Evolutionary conservation across 768 basidiomycete genomes (phyloP).

Genomic region (Lentinula boryana): DNA sequence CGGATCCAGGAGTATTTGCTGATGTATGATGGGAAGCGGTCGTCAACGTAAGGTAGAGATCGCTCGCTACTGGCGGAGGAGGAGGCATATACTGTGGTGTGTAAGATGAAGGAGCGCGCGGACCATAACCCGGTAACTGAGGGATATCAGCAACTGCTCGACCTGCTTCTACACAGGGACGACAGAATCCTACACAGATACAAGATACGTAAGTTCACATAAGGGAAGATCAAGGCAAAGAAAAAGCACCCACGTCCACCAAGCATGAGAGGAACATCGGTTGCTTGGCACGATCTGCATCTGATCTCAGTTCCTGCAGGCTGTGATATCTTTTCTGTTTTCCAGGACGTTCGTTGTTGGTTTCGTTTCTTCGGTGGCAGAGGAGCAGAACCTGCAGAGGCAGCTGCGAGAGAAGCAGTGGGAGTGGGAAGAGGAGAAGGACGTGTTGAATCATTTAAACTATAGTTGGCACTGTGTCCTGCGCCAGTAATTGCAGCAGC

Average conservation of each 20-base stretch:
- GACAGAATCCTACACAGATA: constrained; percentile 52
- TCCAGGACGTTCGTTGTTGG: constrained; percentile 21
- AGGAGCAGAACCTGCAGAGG: background rate
- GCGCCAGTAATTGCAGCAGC: constrained; percentile 2
- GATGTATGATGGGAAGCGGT: background rate
- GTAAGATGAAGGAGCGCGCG: background rate
- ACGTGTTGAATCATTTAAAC: background rate
- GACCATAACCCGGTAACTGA: constrained; percentile 7
- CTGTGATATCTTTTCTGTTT: constrained; percentile 4
- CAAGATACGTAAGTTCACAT: background rate
- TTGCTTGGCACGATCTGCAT: constrained; percentile 57
- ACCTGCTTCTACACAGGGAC: constrained; percentile 58
- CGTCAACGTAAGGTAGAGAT: background rate
- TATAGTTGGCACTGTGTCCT: background rate
- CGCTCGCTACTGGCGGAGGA: background rate
- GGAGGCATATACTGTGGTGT: background rate
- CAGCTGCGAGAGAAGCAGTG: background rate
- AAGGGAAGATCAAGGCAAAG: background rate
- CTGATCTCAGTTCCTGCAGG: constrained; percentile 37
- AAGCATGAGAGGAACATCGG: constrained; percentile 69
- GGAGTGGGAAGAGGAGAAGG: background rate
- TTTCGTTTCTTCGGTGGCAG: constrained; percentile 35
- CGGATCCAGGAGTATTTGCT: background rate
- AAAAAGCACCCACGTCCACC: constrained; percentile 56
- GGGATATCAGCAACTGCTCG: constrained; percentile 26